These are phyloP conservation scores for Glarea lozoyensis DNA, from an alignment of 495 filamentous ascomycete species.

Conservation along the genomic window DNA sequence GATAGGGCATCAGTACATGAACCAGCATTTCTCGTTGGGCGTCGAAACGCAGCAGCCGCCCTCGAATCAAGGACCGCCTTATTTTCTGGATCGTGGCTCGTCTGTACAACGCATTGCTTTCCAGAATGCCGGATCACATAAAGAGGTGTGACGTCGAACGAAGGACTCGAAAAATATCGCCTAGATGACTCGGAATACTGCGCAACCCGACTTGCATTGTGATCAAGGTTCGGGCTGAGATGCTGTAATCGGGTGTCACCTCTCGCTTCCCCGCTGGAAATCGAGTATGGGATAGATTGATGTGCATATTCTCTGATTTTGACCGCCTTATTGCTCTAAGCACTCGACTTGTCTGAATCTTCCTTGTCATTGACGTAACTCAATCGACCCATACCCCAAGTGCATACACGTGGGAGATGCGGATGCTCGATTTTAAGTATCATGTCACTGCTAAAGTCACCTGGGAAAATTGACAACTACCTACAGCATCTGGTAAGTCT, in stretches of 20 bases:
- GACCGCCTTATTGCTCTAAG: constrained; percentile 12
- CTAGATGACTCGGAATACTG: constrained; percentile 1
- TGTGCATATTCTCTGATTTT: constrained; percentile 2
- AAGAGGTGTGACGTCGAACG: constrained; percentile 16
- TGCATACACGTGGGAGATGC: not conserved
- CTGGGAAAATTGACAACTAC: no score
- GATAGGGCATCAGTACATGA: constrained; percentile 20
- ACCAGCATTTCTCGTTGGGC: constrained; percentile 15
- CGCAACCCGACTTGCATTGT: constrained; percentile 5
- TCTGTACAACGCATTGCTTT: constrained; percentile 18
- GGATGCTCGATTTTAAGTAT: not conserved
- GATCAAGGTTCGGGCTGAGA: constrained; percentile 15
- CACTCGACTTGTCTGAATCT: constrained; percentile 2
- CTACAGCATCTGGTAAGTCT: no score
- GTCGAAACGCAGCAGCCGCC: constrained; percentile 12
- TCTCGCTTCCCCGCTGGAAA: constrained; percentile 6
- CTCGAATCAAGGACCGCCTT: constrained; percentile 12
- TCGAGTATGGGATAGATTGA: not conserved
- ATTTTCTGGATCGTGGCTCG: constrained; percentile 2
- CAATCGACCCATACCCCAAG: not conserved
- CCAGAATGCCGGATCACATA: constrained; percentile 8
- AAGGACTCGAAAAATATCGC: constrained; percentile 8
- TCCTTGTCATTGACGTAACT: constrained; percentile 15
- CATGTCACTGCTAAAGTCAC: no score
- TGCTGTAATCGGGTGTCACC: constrained; percentile 8